Evolutionary conservation across 1,284 basidiomycete genomes (phyloP).

Genomic region (Salmacisia buchloeana): DNA sequence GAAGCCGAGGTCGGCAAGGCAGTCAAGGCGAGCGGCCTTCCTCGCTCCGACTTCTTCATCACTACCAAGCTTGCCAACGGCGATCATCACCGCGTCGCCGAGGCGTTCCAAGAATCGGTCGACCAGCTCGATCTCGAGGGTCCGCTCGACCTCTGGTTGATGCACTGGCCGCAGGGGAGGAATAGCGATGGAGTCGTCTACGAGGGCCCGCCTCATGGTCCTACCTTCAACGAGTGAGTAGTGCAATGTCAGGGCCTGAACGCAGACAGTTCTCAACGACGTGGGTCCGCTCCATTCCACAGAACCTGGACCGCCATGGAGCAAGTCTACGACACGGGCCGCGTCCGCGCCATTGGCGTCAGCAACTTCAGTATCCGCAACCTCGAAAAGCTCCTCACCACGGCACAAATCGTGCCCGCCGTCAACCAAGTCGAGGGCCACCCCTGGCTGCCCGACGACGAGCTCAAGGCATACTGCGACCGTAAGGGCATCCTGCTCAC

Average conservation of each 20-base stretch:
- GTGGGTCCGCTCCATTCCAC: too few species aligned
- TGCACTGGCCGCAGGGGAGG: constrained; percentile 38
- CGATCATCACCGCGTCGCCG: constrained; percentile 44
- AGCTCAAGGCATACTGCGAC: constrained; percentile 44
- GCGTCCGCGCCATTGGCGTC: constrained; percentile 48
- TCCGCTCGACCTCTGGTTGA: constrained; percentile 26
- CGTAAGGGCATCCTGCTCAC: constrained; percentile 45
- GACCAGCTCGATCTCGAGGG: constrained; percentile 42
- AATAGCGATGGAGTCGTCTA: neutral
- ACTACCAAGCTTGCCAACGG: constrained; percentile 50
- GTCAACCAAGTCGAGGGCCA: constrained; percentile 51
- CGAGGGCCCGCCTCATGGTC: neutral
- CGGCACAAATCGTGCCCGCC: constrained; percentile 46
- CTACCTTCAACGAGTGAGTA: neutral
- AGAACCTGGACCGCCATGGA: constrained; percentile 48
- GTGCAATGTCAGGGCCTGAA: constrained; percentile 28
- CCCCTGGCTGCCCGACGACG: constrained; percentile 49
- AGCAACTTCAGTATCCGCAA: constrained; percentile 50
- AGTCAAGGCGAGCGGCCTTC: constrained; percentile 43
- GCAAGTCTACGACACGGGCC: constrained; percentile 47
- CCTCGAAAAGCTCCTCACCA: constrained; percentile 43
- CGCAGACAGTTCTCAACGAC: constrained; percentile 49
- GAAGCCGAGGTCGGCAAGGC: constrained; percentile 50
- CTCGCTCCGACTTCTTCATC: constrained; percentile 50
- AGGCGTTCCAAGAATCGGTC: constrained; percentile 48